Evolutionary conservation across 768 basidiomycete species (phyloP).

Genomic region (Tephrocybe sp.): DNA sequence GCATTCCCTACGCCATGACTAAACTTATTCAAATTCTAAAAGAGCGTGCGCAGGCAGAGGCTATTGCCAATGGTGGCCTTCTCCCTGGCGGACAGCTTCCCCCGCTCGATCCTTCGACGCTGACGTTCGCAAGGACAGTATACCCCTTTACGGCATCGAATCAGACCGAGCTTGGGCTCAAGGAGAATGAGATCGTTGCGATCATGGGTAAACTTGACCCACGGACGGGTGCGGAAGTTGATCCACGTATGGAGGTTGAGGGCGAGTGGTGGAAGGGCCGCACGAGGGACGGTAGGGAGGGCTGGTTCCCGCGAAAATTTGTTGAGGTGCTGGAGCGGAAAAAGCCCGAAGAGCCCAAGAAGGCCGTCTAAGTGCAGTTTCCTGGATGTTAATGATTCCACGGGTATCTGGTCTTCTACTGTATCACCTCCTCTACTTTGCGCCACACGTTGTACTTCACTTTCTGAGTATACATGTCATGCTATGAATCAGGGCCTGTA

Average conservation of each 20-base stretch:
- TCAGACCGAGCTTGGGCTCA: conserved; percentile 74
- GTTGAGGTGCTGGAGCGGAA: conserved; percentile 66
- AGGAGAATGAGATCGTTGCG: conserved; percentile 91
- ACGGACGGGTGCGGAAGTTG: conserved; percentile 62
- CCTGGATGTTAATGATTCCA: neutral
- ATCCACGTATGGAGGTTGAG: conserved; percentile 58
- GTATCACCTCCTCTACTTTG: neutral
- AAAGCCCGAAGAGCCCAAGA: conserved; percentile 26
- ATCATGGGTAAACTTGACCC: conserved; percentile 81
- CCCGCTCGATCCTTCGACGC: conserved; percentile 72
- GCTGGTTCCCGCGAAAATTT: conserved; percentile 94
- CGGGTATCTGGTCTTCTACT: neutral
- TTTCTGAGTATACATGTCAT: conserved; percentile 5
- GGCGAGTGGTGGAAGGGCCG: conserved; percentile 95
- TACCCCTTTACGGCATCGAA: conserved; percentile 76
- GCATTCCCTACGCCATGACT: conserved; percentile 91
- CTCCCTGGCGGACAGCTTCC: conserved; percentile 40
- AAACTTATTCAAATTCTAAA: conserved; percentile 79
- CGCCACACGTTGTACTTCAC: neutral
- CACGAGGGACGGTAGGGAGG: conserved; percentile 85
- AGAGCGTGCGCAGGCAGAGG: conserved; percentile 54
- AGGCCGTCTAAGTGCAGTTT: conserved; percentile 11
- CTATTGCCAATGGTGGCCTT: conserved; percentile 35
- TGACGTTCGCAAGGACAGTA: conserved; percentile 81
- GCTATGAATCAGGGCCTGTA: neutral